Evolutionary conservation across 2,329 filamentous ascomycete species (phyloP), one percentile per base, ranked within the genome.

Genomic region (Fusarium kyushuense): DNA sequence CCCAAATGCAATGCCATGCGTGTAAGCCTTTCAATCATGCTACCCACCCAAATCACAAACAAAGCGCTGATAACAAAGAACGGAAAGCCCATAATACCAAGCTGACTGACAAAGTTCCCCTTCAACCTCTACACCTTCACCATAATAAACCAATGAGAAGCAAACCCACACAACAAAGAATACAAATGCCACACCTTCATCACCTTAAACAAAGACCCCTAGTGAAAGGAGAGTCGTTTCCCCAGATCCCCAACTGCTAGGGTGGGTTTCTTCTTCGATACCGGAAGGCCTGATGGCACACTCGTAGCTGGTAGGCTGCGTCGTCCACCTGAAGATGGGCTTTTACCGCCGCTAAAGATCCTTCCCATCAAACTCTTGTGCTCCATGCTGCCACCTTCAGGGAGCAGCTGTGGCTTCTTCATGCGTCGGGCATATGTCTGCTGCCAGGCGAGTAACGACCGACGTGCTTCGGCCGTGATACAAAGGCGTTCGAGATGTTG

Each of bases 381-480:
- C 35, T 76, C 68, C 76, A 79, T 76, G 17, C 65, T 74, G 17
- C 74, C 76, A 9, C 80, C 80, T 3, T 70, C 60, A 0, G 84
- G 83, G 0, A 86, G 76, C 7, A 86, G 74, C 16, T 65, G 67
- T 3, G 78, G 74, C n/a, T 79, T 78, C 12, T 76, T 73, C 43
- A 72, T 65, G 5, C 72, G 77, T 10, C 81, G 79, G 29, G 85
- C 84, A 69, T 84, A 88, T 5, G 63, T 65, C 60, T 83, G 78
- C 73, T 86, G 85, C 81, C 84, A 89, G 6, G 74, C 68, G 30
- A 77, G 77, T 4, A 89, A 75, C 32, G 86, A 80, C 7, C 76
- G 70, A n/a, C 76, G 80, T 1, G 87, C 85, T 48, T 84, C 83
- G 3, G 70, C 70, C 0, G 83, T 87, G 11, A 73, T 71, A 61